A percentile compares a stretch with the other conserved stretches of the same genome.
Conservation (phyloP, 2,329 filamentous ascomycete species). For the Colletotrichum costaricense region DNA sequence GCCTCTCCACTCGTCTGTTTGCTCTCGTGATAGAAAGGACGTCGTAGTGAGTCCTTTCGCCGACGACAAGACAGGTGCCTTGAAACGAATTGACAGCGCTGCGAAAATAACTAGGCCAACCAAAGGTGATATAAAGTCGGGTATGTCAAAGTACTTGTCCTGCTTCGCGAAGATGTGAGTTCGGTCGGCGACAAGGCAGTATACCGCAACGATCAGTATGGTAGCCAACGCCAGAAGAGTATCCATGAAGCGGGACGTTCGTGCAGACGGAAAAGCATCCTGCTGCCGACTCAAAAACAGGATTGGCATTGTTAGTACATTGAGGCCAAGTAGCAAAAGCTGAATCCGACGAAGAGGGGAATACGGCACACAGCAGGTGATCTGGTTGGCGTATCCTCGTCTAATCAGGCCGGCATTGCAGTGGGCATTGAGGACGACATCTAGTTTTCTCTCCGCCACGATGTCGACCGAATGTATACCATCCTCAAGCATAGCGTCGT, state of each 20-base stretch:
- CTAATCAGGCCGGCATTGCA: conserved; percentile 57
- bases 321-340: conserved; percentile 38
- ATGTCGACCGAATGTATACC: conserved; percentile 57
- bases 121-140: conserved; percentile 38
- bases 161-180: conserved; percentile 64
- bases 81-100: conserved; percentile 21
- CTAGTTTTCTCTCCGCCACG: conserved; percentile 55
- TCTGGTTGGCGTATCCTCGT: conserved; percentile 54
- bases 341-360: conserved; percentile 39
- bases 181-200: conserved; percentile 66
- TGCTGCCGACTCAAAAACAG: conserved; percentile 24
- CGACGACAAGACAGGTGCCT: not conserved
- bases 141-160: conserved; percentile 55
- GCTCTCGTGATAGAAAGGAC: conserved; percentile 58
- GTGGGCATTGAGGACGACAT: conserved; percentile 64
- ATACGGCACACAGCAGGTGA: conserved; percentile 66
- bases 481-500: conserved; percentile 56
- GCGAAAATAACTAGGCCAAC: conserved; percentile 41
- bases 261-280: conserved; percentile 41
- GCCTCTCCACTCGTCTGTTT: conserved; percentile 75
- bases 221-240: conserved; percentile 44
- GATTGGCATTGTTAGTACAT: conserved; percentile 27
- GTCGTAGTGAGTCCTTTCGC: conserved; percentile 14
- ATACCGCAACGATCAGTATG: conserved; percentile 42
- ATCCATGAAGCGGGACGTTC: conserved; percentile 22